Evolutionary conservation across 2,329 filamentous ascomycete genomes (phyloP).

Genomic region (Dactylellina leptospora): DNA sequence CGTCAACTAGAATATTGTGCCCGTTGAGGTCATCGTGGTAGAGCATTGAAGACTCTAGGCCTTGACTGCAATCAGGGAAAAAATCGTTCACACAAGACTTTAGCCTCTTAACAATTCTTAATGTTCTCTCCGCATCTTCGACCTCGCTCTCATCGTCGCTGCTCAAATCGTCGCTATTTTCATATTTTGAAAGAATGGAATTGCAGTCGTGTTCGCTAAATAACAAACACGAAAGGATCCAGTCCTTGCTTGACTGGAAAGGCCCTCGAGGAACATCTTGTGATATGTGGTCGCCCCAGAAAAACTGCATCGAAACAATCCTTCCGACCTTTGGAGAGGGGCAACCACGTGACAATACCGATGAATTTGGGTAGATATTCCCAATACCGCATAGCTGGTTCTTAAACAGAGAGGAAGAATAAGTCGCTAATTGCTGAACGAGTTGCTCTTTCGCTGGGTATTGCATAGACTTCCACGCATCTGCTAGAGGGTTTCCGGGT

Average conservation of each 20-base stretch:
- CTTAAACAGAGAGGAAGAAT: conserved; percentile 58
- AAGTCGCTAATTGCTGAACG: conserved; percentile 56
- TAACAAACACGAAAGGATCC: conserved; percentile 59
- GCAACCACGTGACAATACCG: background rate
- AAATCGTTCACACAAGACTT: conserved; percentile 36
- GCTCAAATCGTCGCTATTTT: too few relatives aligned
- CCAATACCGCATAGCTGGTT: conserved; percentile 57
- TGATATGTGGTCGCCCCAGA: conserved; percentile 57
- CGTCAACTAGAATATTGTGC: conserved; percentile 62
- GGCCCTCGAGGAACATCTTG: conserved; percentile 60
- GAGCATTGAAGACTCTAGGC: conserved; percentile 58
- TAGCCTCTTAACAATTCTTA: conserved; percentile 58
- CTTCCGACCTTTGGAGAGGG: conserved; percentile 53
- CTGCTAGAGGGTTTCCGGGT: conserved; percentile 56
- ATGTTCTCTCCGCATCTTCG: conserved; percentile 57
- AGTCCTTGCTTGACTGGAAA: conserved; percentile 61
- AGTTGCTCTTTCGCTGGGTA: conserved; percentile 57
- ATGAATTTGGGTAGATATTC: conserved; percentile 56
- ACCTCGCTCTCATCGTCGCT: conserved; percentile 56
- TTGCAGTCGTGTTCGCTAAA: conserved; percentile 58
- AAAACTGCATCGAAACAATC: conserved; percentile 60
- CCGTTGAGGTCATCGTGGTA: conserved; percentile 61
- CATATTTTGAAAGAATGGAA: conserved; percentile 51
- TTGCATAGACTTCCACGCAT: conserved; percentile 59
- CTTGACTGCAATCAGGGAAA: conserved; percentile 2